These are phyloP conservation scores for Colletotrichum higginsianum DNA, from an alignment of 2,329 filamentous ascomycete species.

Conservation along the genomic window DNA sequence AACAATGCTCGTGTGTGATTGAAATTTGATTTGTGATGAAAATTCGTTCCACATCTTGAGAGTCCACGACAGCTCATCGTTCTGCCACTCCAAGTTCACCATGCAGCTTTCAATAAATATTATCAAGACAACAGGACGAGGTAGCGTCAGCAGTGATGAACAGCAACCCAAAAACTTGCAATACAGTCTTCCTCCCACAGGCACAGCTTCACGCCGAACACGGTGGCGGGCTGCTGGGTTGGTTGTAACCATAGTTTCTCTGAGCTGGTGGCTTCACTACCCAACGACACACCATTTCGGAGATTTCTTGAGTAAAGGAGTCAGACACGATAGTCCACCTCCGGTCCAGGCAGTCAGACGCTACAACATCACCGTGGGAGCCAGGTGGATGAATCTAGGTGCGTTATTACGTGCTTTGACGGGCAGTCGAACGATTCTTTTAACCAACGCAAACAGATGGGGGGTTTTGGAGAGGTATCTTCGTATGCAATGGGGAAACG, in stretches of 20 bases:
- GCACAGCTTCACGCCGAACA: not conserved
- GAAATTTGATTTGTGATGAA: too few relatives aligned
- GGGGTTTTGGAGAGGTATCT: slow-evolving; percentile 24
- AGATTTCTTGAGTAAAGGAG: not conserved
- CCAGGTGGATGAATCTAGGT: slow-evolving; percentile 31
- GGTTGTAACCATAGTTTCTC: not conserved
- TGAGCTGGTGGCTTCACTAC: not conserved
- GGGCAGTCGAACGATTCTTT: too few relatives aligned
- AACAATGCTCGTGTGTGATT: too few relatives aligned
- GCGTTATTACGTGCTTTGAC: not conserved
- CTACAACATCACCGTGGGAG: slow-evolving; percentile 24
- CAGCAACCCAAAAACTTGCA: not conserved
- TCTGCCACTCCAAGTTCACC: not conserved
- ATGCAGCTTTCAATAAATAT: not conserved
- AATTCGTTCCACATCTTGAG: too few relatives aligned
- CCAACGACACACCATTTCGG: not conserved
- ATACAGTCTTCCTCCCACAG: not conserved
- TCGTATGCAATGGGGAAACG: slow-evolving; percentile 25
- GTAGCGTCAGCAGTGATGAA: not conserved
- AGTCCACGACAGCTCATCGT: too few relatives aligned
- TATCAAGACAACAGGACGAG: not conserved
- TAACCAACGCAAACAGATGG: slow-evolving; percentile 2
- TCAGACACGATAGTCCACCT: accelerated
- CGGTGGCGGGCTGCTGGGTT: not conserved
- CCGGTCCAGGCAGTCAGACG: not conserved